Evolutionary conservation across 805 yeast genomes (phyloP), one percentile per base, ranked within the genome.

Genomic region (Starmerella potacharoeniae): DNA sequence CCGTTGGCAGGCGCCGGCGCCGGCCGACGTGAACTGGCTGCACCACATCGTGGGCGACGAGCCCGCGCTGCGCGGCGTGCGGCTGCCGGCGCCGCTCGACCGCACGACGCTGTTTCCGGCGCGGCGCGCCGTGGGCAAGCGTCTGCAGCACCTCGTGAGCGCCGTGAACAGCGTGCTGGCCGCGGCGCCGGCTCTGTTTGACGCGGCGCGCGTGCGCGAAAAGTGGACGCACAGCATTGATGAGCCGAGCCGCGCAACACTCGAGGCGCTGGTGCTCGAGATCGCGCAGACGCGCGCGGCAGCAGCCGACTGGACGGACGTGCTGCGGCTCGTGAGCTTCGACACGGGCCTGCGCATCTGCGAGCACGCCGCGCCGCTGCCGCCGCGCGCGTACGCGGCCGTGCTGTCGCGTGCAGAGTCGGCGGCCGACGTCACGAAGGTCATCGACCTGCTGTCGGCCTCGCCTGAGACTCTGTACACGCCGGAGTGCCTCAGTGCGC

Each of bases 11-110:
- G 55, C 58, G 6, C 51, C 51, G 47, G 9, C 34, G 16, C 58
- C 61, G 6, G 51, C 31, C 8, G 63, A 60, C 31, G 40, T 55
- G 40, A 47, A 49, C 10, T 60, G 63, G 63, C 49, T 58, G 17
- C 55, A 49, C 39, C 59, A 57, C 17, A 6, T 39, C 22, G 36
- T 40, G 7, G 31, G 31, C 11, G 16, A 16, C 30, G 33, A 37
- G 10, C 14, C 39, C 1, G 39, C 11, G 22, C 50, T 48, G 28
- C 51, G 36, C n/a, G 29, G 6, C 2, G 33, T 52, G 37, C 40
- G 40, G 16, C 42, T 51, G 17, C 55, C 57, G 29, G 43, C 13
- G 11, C 52, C 53, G n/a, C 41, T 45, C 13, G 29, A 43, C 30
- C 17, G 17, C 10, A 17, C 44, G 28, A 17, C 34, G n/a, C 14